Conservation (phyloP, 129 eudicot species). For the Smallanthus sonchifolius region DNA sequence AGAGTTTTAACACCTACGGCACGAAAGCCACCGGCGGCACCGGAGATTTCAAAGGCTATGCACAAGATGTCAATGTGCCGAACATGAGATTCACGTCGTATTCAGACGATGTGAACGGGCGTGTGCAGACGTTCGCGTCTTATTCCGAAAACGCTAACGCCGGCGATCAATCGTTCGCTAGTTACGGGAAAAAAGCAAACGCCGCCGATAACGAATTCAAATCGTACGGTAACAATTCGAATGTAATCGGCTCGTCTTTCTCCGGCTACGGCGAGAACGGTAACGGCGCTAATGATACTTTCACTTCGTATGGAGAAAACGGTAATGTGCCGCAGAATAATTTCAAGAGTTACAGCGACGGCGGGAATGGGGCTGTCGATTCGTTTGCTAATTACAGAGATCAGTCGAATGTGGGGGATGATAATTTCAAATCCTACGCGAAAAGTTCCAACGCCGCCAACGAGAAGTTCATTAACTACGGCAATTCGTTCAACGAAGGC, state of each 20-base stretch:
- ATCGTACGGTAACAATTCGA: constrained; percentile 57
- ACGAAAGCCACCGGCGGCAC: constrained; percentile 73
- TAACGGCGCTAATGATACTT: constrained; percentile 53
- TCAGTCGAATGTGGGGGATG: constrained; percentile 81
- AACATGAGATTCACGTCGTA: constrained; percentile 72
- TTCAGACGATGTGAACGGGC: constrained; percentile 65
- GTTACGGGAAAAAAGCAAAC: constrained; percentile 74
- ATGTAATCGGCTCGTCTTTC: constrained; percentile 66
- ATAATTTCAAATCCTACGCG: constrained; percentile 55
- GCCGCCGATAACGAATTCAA: constrained; percentile 50
- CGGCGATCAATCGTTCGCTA: constrained; percentile 57
- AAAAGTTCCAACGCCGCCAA: constrained; percentile 55
- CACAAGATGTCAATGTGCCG: constrained; percentile 52
- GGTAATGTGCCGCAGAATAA: constrained; percentile 63
- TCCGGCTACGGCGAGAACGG: constrained; percentile 54
- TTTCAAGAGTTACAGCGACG: constrained; percentile 58
- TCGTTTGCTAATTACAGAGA: constrained; percentile 63
- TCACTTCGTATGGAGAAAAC: constrained; percentile 53
- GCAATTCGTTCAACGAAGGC: constrained; percentile 69
- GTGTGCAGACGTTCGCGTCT: constrained; percentile 37
- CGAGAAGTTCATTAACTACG: constrained; percentile 54
- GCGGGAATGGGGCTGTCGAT: constrained; percentile 61
- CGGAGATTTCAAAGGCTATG: constrained; percentile 52
- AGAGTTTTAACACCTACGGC: constrained; percentile 69
- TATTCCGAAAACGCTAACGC: constrained; percentile 59